Evolutionary conservation across 73 alveolate species (phyloP), one percentile per base, ranked within the genome.

Genomic region (Uronychia setigera): DNA sequence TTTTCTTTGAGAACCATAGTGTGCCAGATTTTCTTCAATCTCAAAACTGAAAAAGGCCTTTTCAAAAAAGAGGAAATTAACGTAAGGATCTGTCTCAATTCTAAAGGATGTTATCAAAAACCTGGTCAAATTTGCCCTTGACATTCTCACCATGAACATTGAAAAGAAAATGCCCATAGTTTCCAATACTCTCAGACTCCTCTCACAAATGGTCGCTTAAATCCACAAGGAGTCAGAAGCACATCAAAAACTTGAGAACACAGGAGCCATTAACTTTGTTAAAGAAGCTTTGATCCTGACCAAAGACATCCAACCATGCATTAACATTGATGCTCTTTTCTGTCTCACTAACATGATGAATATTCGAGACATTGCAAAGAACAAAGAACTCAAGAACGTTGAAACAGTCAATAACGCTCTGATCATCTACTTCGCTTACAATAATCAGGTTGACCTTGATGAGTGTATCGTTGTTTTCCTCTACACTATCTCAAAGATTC

Each of bases 301-400:
- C 28, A 83, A 84, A 58, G 91, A 87, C 30, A 59, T 83, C 34
- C 79, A 87, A 46, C 91, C 91, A 0, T 33, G 82, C 35, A 86
- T 88, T 11, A 88, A 88, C 60, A 88, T 88, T 33, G 94, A 88
- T 88, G 91, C 92, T 31, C 46, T 88, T 35, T 78, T 88, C 76
- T 83, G 91, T 33, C 78, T 88, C 31, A 78, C 94, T n/a, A 88
- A 88, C 67, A 35, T 88, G 89, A 83, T 88, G 91, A 88, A 88
- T 78, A 88, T 88, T 14, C 76, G 59, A 29, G 87, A 88, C 59
- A 29, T 88, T 27, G 94, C 94, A 0, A 35, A 77, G 76, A 67
- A 88, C 33, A 80, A 83, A n/a, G 60, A 76, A 1, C 30, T 88
- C 34, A 46, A 74, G 25, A 88, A 84, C 57, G 35, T 80, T 26